These are phyloP conservation scores for Cucumis cinereus DNA, from an alignment of 306 rosid species.

Conservation along the genomic window DNA sequence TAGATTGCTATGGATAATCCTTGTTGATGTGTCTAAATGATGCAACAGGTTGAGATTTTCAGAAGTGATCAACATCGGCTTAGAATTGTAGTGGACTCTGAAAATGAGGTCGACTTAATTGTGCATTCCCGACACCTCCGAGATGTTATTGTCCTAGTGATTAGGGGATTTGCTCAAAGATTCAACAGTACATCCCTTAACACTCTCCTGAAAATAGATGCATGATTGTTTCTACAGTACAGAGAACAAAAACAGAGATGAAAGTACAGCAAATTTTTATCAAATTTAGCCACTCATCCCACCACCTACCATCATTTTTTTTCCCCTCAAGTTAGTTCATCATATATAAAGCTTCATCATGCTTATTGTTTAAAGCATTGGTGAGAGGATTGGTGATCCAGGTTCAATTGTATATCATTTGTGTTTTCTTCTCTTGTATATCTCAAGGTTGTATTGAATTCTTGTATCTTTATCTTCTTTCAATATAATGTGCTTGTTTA, in stretches of 20 bases:
- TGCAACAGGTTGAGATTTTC: slow-evolving; percentile 76
- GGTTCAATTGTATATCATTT: slow-evolving; percentile 4
- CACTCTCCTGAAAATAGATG: slow-evolving; percentile 84
- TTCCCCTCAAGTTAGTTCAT: not conserved
- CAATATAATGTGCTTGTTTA: not conserved
- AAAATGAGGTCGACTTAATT: slow-evolving; percentile 79
- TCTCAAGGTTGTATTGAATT: not conserved
- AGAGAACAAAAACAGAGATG: not conserved
- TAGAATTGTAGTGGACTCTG: slow-evolving; percentile 69
- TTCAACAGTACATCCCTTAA: slow-evolving; percentile 96
- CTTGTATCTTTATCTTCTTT: slow-evolving; percentile 1
- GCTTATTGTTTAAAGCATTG: not conserved
- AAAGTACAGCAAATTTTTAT: not conserved
- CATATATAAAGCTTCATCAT: not conserved
- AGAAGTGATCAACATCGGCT: slow-evolving; percentile 90
- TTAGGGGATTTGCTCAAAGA: slow-evolving; percentile 90
- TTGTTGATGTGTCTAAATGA: not conserved
- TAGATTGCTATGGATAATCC: not conserved
- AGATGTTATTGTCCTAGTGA: slow-evolving; percentile 78
- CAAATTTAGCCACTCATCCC: not conserved
- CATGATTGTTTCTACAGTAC: slow-evolving; percentile 18
- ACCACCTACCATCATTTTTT: not conserved
- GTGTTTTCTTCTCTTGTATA: slow-evolving; percentile 5
- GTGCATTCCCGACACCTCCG: slow-evolving; percentile 96
- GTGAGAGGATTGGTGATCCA: not conserved